Evolutionary conservation across 305 asterid species (phyloP), one percentile per base, ranked within the genome.

Genomic region (Petunia hybrid): DNA sequence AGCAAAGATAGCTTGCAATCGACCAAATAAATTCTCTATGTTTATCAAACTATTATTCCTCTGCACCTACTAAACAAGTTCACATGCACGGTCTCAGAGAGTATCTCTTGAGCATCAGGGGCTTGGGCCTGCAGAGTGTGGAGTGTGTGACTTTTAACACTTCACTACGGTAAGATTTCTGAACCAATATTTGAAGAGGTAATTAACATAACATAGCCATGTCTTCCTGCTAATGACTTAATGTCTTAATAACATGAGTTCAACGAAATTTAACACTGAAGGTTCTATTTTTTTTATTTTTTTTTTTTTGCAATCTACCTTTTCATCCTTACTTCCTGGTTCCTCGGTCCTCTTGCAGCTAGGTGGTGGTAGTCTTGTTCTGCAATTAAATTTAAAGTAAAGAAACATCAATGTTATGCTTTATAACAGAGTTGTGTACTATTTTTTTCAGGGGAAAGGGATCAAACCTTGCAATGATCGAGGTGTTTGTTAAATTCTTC

Each of bases 121-220:
- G 99, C 67, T 87, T 96, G 91, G 99, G 99, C 80, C 84, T 96
- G 89, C 94, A 96, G 88, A 96, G 99, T 70, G 97, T 93, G 76
- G 99, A 96, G 87, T 96, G 99, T 96, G 83, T 89, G 99, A 86
- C 99, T 96, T 82, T 85, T 96, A 88, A 96, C 99, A 53, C 98
- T 96, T 83, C 99, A 93, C 89, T 98, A 93, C 87, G 6, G 98
- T 97, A 89, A 89, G 99, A 84, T 83, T 76, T 86, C 75, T 80
- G 59, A 62, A 31, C 71, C 62, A 78, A 61, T 45, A 12, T 43
- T 51, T 74, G 38, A 78, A 62, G 60, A 78, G 57, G 43, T 59
- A 56, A 60, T 63, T 73, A 39, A 59, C 80, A 76, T 22, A 65
- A 43, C 67, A 70, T 55, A 74, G 41, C 83, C 75, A 80, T 77